Percentiles rank a stretch among this genome's conserved stretches.
These are phyloP conservation scores for Musa itinerans DNA, from an alignment of 176 grass and related monocot species.

Conservation along the genomic window DNA sequence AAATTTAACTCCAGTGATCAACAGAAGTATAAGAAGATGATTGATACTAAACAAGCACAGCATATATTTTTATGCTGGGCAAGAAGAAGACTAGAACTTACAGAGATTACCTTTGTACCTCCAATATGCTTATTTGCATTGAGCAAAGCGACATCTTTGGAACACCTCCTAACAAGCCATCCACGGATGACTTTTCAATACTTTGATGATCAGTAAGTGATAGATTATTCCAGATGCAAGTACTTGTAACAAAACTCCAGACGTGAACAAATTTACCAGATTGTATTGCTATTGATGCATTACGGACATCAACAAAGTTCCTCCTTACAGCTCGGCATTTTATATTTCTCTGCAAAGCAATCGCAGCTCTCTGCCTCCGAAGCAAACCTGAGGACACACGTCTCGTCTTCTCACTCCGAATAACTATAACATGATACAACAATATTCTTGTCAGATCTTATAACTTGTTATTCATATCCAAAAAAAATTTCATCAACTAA, in stretches of 20 bases:
- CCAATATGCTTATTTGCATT: constrained; percentile 50
- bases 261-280: constrained; percentile 48
- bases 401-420: constrained; percentile 72
- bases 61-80: background rate
- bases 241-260: background rate
- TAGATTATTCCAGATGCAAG: constrained; percentile 10
- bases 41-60: background rate
- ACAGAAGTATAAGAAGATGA: too few relatives aligned
- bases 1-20: too few relatives aligned
- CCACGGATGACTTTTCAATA: constrained; percentile 60
- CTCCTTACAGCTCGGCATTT: constrained; percentile 53
- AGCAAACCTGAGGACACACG: constrained; percentile 37
- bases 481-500: background rate
- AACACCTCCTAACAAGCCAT: constrained; percentile 68
- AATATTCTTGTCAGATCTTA: constrained; percentile 14
- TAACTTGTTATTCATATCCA: constrained; percentile 3
- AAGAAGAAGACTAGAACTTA: background rate
- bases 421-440: constrained; percentile 34
- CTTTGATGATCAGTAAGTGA: constrained; percentile 4
- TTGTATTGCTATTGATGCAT: constrained; percentile 72
- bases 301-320: constrained; percentile 49
- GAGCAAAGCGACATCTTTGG: constrained; percentile 54
- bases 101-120: background rate
- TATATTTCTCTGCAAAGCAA: constrained; percentile 61
- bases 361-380: constrained; percentile 57